These are phyloP conservation scores for Dactylellina haptotyla DNA, from an alignment of 2,329 filamentous ascomycete species.

Conservation along the genomic window DNA sequence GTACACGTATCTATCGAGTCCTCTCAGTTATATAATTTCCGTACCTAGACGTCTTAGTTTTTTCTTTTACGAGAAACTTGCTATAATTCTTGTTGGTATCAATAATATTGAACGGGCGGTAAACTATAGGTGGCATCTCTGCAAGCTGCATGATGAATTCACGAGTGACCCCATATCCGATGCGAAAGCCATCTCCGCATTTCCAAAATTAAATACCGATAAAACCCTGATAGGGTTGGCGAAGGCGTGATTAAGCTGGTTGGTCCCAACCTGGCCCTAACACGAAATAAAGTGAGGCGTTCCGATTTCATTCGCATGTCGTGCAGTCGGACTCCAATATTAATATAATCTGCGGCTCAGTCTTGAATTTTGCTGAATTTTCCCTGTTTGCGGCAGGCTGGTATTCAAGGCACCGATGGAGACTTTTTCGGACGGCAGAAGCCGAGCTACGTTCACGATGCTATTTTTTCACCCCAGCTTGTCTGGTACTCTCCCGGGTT, in stretches of 20 bases:
- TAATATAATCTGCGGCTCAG: conserved; percentile 10
- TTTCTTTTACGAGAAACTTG: not conserved
- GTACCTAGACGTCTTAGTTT: not conserved
- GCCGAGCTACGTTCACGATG: conserved; percentile 27
- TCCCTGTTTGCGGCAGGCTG: conserved; percentile 50
- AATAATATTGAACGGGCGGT: conserved; percentile 10
- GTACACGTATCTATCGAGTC: conserved; percentile 9
- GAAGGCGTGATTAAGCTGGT: not conserved
- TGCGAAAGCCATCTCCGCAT: not conserved
- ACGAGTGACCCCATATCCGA: not conserved
- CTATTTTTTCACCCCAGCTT: no score
- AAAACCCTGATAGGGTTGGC: conserved; percentile 25
- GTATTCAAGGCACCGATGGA: conserved; percentile 41
- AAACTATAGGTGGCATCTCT: not conserved
- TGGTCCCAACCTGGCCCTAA: not conserved
- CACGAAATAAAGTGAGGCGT: conserved; percentile 43
- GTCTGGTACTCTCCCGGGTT: conserved; percentile 11
- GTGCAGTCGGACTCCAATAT: conserved; percentile 28
- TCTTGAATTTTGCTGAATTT: not conserved
- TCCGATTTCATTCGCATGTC: conserved; percentile 10
- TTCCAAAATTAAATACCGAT: conserved; percentile 30
- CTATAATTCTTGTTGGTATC: not conserved
- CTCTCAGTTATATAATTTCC: conserved; percentile 1
- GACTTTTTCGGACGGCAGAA: conserved; percentile 15
- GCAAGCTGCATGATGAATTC: conserved; percentile 36